Evolutionary conservation across 1,139 yeast genomes (phyloP), one percentile per base, ranked within the genome.

Genomic region (Sugiyamaella pinicola): DNA sequence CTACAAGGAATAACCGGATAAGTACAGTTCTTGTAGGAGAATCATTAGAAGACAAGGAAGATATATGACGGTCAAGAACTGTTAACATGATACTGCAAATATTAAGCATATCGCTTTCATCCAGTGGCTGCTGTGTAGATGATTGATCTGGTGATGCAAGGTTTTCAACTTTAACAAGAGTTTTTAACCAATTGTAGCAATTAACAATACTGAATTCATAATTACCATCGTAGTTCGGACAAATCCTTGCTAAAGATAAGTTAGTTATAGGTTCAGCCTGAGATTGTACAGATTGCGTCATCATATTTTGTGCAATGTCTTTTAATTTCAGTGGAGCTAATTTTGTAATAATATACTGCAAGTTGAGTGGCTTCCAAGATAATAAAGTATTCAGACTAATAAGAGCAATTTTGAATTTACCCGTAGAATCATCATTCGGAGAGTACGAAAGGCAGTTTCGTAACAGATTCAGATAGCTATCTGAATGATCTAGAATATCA

Each of bases 171-270:
- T 46, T 37, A 31, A 46, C 28, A 17, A 46, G 19, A 18, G 12
- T n/a, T n/a, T 38, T 31, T 17, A 46, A 21, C 49, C 49, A 46
- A 26, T 46, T 38, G 37, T 46, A 46, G 18, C 38, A 28, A 28
- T 46, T 34, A 24, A 22, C 13, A 4, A 39, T 7, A 38, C 49
- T 38, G 28, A 37, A 37, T 17, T 29, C 37, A 22, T 46, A 46
- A 19, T n/a, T 17, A 22, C 6, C 18, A 38, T 46, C 49, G 29
- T 46, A 46, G 15, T 4, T 13, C 1, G 49, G 49, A n/a, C n/a
- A 37, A 7, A 46, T 28, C 3, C 4, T 21, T 15, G 12, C 38
- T 5, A 26, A 28, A 7, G 49, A 46, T 7, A 46, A 19, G 29
- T 37, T 19, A 13, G n/a, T 26, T 8, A n/a, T 17, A 8, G 15